Conservation (phyloP, 73 alveolate genomes). For the Uronychia setigera region DNA sequence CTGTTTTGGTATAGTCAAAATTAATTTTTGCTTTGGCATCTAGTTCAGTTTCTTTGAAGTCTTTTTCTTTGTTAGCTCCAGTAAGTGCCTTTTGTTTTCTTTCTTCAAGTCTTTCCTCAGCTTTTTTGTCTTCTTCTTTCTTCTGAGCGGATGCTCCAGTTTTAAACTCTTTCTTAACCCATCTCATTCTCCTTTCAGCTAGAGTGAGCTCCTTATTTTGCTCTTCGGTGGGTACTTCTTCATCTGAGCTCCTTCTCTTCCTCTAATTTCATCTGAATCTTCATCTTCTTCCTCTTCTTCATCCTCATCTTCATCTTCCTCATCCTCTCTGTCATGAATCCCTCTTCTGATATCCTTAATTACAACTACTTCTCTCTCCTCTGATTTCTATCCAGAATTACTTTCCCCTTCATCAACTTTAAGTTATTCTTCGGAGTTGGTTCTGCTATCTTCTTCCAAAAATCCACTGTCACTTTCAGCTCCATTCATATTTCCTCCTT, state of each 20-base stretch:
- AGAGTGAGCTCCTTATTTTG: conserved; percentile 77
- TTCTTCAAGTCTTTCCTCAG: conserved; percentile 5
- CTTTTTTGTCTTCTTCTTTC: background rate
- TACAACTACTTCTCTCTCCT: conserved; percentile 45
- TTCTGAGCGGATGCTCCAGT: background rate
- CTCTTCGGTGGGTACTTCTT: conserved; percentile 10
- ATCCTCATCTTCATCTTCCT: conserved; percentile 21
- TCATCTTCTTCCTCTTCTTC: conserved; percentile 61
- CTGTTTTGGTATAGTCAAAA: conserved; percentile 27
- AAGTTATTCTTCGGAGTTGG: conserved; percentile 17
- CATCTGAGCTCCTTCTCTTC: conserved; percentile 48
- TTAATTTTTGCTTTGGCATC: background rate
- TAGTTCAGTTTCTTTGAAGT: background rate
- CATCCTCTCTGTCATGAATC: conserved; percentile 32
- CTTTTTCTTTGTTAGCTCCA: background rate
- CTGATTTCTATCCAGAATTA: conserved; percentile 60
- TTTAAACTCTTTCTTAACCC: conserved; percentile 68
- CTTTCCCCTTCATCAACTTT: conserved; percentile 16
- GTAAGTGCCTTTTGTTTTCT: conserved; percentile 15
- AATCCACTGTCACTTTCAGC: background rate
- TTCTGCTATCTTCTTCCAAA: background rate
- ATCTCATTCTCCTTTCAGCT: conserved; percentile 78
- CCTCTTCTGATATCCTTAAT: conserved; percentile 39
- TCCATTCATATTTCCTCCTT: background rate
- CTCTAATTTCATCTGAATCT: conserved; percentile 44